Conservation (phyloP, 2,329 filamentous ascomycete genomes). For the Leptographium wingfieldii region DNA sequence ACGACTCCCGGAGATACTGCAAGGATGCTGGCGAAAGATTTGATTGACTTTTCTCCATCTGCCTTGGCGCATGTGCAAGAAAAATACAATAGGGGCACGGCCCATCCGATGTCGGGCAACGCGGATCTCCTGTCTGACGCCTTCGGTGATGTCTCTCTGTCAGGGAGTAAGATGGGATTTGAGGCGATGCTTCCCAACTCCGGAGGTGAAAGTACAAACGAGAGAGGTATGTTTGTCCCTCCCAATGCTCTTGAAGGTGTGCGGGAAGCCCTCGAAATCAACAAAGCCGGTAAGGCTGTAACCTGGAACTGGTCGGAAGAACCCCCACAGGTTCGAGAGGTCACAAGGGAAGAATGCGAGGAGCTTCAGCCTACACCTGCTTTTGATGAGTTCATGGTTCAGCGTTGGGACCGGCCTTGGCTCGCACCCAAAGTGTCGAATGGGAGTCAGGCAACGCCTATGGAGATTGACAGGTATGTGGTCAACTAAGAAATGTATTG, state of each 20-base stretch:
- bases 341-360: neutral
- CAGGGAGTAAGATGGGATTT: neutral
- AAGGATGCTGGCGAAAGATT: neutral
- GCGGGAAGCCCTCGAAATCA: slow-evolving; percentile 3
- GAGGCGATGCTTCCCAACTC: neutral
- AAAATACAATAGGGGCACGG: neutral
- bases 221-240: neutral
- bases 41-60: neutral
- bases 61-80: neutral
- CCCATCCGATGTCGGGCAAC: neutral
- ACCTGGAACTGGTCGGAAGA: slow-evolving; percentile 3
- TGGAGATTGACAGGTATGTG: neutral
- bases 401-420: neutral
- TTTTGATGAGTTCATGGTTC: neutral
- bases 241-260: neutral
- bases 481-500: neutral
- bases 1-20: neutral
- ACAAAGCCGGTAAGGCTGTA: slow-evolving; percentile 3
- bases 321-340: neutral
- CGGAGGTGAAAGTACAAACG: neutral
- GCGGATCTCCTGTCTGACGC: neutral
- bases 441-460: neutral
- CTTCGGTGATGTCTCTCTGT: neutral
- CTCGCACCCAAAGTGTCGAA: neutral
- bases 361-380: neutral